Percentiles rank a stretch among this genome's conserved stretches.
Conservation (phyloP, 805 yeast species). For the Scheffersomyces lignosus region DNA sequence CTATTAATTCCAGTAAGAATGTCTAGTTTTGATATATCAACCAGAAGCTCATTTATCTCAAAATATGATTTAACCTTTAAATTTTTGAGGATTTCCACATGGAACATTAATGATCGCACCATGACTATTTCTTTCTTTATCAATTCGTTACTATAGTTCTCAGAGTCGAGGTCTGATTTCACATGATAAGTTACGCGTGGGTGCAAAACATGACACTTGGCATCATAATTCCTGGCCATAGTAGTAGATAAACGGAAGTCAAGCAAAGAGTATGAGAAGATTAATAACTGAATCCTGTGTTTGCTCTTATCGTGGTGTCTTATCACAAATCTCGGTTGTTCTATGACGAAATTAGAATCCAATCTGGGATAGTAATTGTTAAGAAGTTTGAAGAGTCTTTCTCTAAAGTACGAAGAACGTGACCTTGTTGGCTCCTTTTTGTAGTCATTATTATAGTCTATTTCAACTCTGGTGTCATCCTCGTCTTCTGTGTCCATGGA, state of each 20-base stretch:
- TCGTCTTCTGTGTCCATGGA: slow-evolving; percentile 1
- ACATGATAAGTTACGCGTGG: slow-evolving; percentile 33
- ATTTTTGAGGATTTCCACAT: slow-evolving; percentile 26
- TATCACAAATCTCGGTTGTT: slow-evolving; percentile 33
- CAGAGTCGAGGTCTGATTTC: slow-evolving; percentile 12
- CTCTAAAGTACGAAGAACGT: slow-evolving; percentile 3
- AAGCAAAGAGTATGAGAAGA: slow-evolving; percentile 35
- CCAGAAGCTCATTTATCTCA: slow-evolving; percentile 17
- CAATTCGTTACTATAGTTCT: slow-evolving; percentile 3
- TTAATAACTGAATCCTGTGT: slow-evolving; percentile 23
- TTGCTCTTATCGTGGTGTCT: slow-evolving; percentile 18
- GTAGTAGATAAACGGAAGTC: slow-evolving; percentile 35
- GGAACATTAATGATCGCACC: slow-evolving; percentile 16
- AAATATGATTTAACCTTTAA: slow-evolving; percentile 22
- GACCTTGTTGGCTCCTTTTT: not conserved
- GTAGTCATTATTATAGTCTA: not conserved
- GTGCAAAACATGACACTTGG: slow-evolving; percentile 33
- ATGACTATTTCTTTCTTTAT: slow-evolving; percentile 23
- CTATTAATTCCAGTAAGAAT: slow-evolving; percentile 31
- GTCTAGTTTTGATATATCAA: slow-evolving; percentile 30
- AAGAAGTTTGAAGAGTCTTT: slow-evolving; percentile 19
- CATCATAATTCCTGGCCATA: slow-evolving; percentile 29
- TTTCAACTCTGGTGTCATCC: slow-evolving; percentile 2
- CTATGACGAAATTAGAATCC: slow-evolving; percentile 25
- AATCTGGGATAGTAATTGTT: slow-evolving; percentile 33